Base-by-base conservation (phyloP, 495 filamentous ascomycete species). In the Geoglossum glabrum region DNA sequence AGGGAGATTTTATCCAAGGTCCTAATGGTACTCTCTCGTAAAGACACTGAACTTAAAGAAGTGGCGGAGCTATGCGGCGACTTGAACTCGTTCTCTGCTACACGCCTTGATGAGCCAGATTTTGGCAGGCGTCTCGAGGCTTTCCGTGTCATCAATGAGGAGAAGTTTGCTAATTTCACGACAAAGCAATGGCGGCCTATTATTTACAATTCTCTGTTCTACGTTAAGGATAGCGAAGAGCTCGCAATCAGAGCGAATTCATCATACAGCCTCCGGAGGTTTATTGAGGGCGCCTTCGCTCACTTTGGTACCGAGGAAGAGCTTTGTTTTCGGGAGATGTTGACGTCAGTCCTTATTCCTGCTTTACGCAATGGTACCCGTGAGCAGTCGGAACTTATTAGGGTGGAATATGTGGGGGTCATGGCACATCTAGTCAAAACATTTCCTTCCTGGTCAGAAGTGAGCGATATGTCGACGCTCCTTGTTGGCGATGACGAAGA, bases 121-220 rank as follows among this genome's bases (percentile, higher is more conserved):
- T 95, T 90, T 69, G 83, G 90, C 51, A 78, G 81, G 50, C 80
- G 92, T 25, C 71, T 90, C 17, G 67, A 75, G 46, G 93, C 86
- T 25, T 96, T 93, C 69, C 82, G 76, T 56, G 66, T 70, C 4
- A 81, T 97, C 63, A 86, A 81, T 46, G 78, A 80, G 28, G 67
- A 72, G 3, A 64, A 70, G 54, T 70, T 73, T 36, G 61, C 59
- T 0, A 71, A 68, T 0, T 79, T 90, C 36, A 83, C 75, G 3
- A 66, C 81, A n/a, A 79, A 78, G 59, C 84, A 94, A 64, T 99
- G 92, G 93, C 76, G 79, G 58, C 90, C 93, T n/a, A 71, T 97
- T 31, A 66, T 97, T 1, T 84, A 83, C 69, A 97, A 97, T 64
- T 81, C 95, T 76, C 74, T 95, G 1, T 96, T 80, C 70, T 90